A percentile compares a stretch with the other conserved stretches of the same genome.
Conservation (phyloP, 345 rosid species). For the Eutrema japonicum region DNA sequence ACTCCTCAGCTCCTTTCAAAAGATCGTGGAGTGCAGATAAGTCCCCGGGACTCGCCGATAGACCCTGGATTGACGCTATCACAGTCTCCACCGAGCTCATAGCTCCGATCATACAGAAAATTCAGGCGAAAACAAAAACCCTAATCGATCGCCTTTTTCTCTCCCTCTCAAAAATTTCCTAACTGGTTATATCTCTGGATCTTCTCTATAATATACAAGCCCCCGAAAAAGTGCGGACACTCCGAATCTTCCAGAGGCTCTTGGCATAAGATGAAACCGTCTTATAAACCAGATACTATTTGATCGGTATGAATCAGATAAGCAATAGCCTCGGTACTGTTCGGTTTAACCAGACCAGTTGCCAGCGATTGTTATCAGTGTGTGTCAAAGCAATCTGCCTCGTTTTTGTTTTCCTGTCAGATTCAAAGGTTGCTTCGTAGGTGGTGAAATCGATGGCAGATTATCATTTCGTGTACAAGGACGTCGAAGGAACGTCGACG, state of each 20-base stretch:
- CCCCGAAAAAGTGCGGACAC: neutral
- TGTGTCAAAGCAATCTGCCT: conserved; percentile 36
- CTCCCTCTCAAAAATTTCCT: conserved; percentile 31
- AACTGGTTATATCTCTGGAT: conserved; percentile 20
- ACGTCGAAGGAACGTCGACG: conserved; percentile 93
- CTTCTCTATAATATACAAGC: conserved; percentile 17
- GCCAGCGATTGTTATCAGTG: conserved; percentile 16
- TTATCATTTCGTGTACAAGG: conserved; percentile 94
- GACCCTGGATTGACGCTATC: conserved; percentile 67
- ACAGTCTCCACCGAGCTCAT: conserved; percentile 56
- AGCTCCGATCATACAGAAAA: conserved; percentile 14
- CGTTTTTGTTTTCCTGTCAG: conserved; percentile 12
- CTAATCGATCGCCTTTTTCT: conserved; percentile 45
- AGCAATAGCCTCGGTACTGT: neutral
- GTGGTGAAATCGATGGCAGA: conserved; percentile 61
- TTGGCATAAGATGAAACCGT: neutral
- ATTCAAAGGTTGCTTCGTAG: conserved; percentile 28
- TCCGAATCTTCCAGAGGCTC: neutral
- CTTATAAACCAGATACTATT: neutral
- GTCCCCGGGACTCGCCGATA: conserved; percentile 57
- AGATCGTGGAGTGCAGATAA: conserved; percentile 53
- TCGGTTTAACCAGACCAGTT: conserved; percentile 27
- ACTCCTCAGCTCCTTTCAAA: conserved; percentile 57
- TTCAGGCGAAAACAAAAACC: conserved; percentile 23
- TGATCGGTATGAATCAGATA: conserved; percentile 8